Base-by-base conservation (phyloP, 2,329 filamentous ascomycete species). In the Pestalotiopsis sp. region DNA sequence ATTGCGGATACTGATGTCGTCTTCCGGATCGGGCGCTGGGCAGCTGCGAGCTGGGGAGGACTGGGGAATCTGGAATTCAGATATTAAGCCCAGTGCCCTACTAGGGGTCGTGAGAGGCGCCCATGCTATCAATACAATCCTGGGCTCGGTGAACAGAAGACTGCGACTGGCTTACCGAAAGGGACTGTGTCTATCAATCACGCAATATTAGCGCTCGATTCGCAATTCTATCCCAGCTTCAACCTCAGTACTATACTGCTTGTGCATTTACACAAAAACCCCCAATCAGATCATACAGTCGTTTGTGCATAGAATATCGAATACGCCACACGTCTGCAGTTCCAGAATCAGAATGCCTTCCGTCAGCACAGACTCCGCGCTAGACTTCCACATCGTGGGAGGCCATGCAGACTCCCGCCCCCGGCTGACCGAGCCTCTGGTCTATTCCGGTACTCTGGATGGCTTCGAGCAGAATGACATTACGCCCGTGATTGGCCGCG, bases 391-490 rank as follows among this genome's bases (percentile, higher is more conserved):
- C 27, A 70, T 76, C 56, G 61, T 77, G 61, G 75, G 75, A 49
- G 76, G 76, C 39, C 71, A 77, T 58, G 69, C 69, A 39, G 67
- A 73, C 59, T 73, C 76, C 17, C 67, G 73, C 31, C 72, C 75
- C 12, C 70, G 73, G 4, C 41, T 73, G 45, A 64, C 70, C 69
- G 71, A 79, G 66, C 80, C 82, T 23, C 75, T 85, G 66, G 75
- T 77, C 69, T 82, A 82, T 72, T 79, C 79, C 41, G 82, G 83
- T 59, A 79, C 77, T 23, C 78, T 85, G 4, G 81, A 85, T 36
- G 72, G 71, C 11, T 81, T 80, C 72, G 74, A 78, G 49, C 76
- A 80, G 61, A 76, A 76, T 58, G 79, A 80, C 68, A 61, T 77
- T 20, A 80, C 79, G 1, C 79, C 78, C 17, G 74, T 76, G 20